Evolutionary conservation across 306 rosid species (phyloP), one percentile per base, ranked within the genome.

Genomic region (Acacia crassicarpa): DNA sequence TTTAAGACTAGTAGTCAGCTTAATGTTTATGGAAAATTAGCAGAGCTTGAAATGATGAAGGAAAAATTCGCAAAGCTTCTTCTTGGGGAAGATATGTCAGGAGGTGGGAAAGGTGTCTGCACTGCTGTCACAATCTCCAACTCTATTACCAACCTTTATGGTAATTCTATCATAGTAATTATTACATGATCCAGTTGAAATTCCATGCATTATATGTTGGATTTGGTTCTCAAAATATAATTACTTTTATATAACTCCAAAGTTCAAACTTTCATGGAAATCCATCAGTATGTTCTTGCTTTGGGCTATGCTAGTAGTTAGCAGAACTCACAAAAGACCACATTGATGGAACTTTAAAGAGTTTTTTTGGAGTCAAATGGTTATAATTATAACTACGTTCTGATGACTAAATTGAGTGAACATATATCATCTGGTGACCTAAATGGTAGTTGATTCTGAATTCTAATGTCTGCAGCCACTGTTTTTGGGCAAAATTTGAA

Each of bases 21-120:
- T 78, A 27, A 70, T 40, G 68, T 78, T 32, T 81, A 43, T 71
- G 81, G 80, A 33, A 67, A 74, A 20, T 33, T 81, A 32, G 76
- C 85, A 96, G 99, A 90, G 85, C 82, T 92, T 59, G 98, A 93
- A 81, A 56, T 83, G 87, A 92, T 92, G 94, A 96, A 88, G 87
- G 98, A 93, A 84, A 92, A 91, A 89, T 92, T 96, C 75, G 85
- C 99, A 8, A 96, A 96, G 79, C 97, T 96, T 76, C 88, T 96
- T 72, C 68, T 96, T 1, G 98, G 99, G 62, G 99, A 96, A 85
- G 99, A 96, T 86, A 93, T 96, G 99, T 96, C 98, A 2, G 98
- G 99, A 48, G 87, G 98, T 75, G 99, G 99, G 16, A 96, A 93
- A 84, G 99, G 99, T 8, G 99, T 96, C 44, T 88, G 92, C 76